Conservation (phyloP, 495 filamentous ascomycete genomes). For the Trichoderma reesei region DNA sequence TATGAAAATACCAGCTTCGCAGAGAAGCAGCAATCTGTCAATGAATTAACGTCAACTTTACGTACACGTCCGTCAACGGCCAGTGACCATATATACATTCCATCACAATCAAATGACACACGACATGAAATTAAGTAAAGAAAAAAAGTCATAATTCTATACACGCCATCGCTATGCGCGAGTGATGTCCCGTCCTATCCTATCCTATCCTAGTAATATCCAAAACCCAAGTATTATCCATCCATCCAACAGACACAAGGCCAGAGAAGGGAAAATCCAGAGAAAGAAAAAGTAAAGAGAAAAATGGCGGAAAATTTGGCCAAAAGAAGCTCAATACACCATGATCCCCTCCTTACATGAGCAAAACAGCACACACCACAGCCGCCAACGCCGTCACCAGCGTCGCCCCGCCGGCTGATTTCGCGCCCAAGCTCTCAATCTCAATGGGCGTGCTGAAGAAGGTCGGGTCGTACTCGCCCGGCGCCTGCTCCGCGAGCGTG, state of each 20-base stretch:
- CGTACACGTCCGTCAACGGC: too few relatives aligned
- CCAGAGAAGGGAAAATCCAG: not conserved
- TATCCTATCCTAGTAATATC: too few relatives aligned
- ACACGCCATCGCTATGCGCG: too few relatives aligned
- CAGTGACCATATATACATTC: too few relatives aligned
- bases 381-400: not conserved
- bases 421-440: conserved; percentile 16
- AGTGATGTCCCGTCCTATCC: too few relatives aligned
- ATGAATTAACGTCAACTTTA: not conserved
- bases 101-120: too few relatives aligned
- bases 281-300: not conserved
- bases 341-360: not conserved
- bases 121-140: too few relatives aligned
- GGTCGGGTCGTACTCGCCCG: conserved; percentile 25
- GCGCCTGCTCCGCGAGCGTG: conserved; percentile 36
- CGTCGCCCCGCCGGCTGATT: conserved; percentile 2
- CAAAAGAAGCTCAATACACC: not conserved
- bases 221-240: too few relatives aligned
- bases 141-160: too few relatives aligned
- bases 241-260: not conserved
- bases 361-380: not conserved
- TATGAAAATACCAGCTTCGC: not conserved
- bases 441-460: conserved; percentile 14
- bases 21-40: not conserved
- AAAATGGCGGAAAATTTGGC: not conserved